A percentile compares a stretch with the other conserved stretches of the same genome.
These are phyloP conservation scores for Roridomyces roridus DNA, from an alignment of 768 basidiomycete genomes.

Conservation along the genomic window DNA sequence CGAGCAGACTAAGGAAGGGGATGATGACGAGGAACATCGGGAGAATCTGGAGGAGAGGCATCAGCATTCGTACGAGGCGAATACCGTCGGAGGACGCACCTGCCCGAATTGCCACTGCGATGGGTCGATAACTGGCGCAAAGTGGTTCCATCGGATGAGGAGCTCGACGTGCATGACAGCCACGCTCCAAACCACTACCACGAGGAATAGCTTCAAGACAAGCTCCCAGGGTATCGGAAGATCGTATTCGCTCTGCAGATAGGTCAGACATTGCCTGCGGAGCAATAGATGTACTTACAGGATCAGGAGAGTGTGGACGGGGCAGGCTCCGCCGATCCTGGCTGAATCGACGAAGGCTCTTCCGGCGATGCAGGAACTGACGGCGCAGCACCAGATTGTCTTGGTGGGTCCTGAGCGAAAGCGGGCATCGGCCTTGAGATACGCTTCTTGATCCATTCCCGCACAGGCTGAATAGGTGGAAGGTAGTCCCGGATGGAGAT, in stretches of 20 bases:
- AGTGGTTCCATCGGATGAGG: conserved; percentile 15
- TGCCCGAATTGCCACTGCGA: conserved; percentile 18
- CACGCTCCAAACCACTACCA: conserved; percentile 4
- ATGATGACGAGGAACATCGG: too few relatives aligned
- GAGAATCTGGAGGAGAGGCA: too few relatives aligned
- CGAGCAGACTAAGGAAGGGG: too few relatives aligned
- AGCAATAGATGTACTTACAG: too few relatives aligned
- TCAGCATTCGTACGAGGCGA: too few relatives aligned
- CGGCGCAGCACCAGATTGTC: too few relatives aligned
- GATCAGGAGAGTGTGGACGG: too few relatives aligned
- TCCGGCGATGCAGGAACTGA: too few relatives aligned
- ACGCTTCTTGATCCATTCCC: too few relatives aligned
- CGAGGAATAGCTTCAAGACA: neutral
- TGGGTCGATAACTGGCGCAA: neutral
- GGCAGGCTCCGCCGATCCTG: too few relatives aligned
- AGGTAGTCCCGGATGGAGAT: neutral
- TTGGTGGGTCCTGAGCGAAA: neutral
- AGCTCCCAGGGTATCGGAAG: neutral
- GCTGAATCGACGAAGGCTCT: too few relatives aligned
- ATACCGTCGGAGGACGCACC: neutral
- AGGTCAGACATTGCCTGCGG: neutral
- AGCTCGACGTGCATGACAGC: conserved; percentile 17
- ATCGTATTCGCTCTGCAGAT: neutral
- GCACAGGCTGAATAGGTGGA: neutral
- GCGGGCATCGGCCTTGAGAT: neutral